A percentile compares a stretch with the other conserved stretches of the same genome.
These are phyloP conservation scores for Magnolia changhungtana DNA, from an alignment of 164 flowering plant species.

Conservation along the genomic window DNA sequence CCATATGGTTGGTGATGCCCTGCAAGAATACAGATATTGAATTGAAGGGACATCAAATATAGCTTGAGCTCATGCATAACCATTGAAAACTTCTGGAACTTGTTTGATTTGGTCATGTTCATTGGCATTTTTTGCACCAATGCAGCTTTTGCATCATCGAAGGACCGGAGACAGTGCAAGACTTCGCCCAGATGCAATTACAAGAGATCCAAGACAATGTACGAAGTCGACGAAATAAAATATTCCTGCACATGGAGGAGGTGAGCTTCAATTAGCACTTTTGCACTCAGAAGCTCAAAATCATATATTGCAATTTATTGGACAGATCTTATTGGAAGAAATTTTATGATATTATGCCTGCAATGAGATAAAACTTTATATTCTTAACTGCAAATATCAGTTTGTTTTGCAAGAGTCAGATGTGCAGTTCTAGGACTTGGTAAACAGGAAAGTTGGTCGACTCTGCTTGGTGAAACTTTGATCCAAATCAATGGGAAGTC, in stretches of 20 bases:
- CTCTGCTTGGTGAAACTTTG: no score
- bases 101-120: neutral
- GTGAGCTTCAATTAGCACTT: conserved; percentile 24
- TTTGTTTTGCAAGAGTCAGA: neutral
- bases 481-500: no score
- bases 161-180: conserved; percentile 94
- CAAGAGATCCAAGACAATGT: conserved; percentile 88
- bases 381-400: neutral
- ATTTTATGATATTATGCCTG: neutral
- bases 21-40: no score
- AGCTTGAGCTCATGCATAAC: neutral
- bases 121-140: neutral
- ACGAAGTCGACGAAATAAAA: conserved; percentile 83
- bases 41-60: no score
- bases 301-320: neutral
- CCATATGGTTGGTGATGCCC: no score
- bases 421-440: no score
- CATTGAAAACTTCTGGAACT: neutral
- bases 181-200: conserved; percentile 77
- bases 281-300: neutral
- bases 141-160: conserved; percentile 93
- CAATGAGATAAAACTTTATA: neutral
- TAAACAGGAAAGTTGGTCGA: no score
- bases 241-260: conserved; percentile 95
- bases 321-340: neutral